phyloP scores from a whole-genome alignment of 176 grass and related monocot species.

The Panicum miliaceum region DNA sequence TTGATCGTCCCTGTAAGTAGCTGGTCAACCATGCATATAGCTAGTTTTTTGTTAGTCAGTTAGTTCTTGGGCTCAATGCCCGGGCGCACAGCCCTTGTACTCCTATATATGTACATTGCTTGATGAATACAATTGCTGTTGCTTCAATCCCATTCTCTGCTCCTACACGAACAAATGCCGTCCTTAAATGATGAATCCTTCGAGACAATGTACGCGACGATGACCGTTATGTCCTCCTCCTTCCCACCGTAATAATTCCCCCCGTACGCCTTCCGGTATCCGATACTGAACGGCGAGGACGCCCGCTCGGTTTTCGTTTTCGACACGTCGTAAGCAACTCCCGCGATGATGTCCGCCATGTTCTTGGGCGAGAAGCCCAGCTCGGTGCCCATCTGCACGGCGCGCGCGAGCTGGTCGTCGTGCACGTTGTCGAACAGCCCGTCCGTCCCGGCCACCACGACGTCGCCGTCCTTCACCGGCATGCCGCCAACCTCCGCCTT shows the following conservation, averaged over 20 bases:
- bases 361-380: not conserved
- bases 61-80: too few species aligned
- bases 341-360: not conserved
- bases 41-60: too few species aligned
- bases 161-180: too few species aligned
- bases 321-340: not conserved
- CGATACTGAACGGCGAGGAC: not conserved
- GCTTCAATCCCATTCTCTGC: too few species aligned
- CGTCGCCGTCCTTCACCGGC: not conserved
- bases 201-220: not conserved
- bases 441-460: not conserved
- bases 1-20: too few species aligned
- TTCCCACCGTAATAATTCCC: not conserved
- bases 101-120: too few species aligned
- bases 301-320: too few species aligned
- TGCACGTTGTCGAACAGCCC: not conserved
- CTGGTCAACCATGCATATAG: too few species aligned
- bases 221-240: not conserved
- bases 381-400: not conserved
- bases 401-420: not conserved
- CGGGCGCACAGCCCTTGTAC: too few species aligned
- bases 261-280: not conserved
- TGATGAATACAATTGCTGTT: too few species aligned
- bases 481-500: not conserved
- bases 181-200: not conserved